phyloP scores from a whole-genome alignment of 345 rosid species.

The Viola odorata region DNA sequence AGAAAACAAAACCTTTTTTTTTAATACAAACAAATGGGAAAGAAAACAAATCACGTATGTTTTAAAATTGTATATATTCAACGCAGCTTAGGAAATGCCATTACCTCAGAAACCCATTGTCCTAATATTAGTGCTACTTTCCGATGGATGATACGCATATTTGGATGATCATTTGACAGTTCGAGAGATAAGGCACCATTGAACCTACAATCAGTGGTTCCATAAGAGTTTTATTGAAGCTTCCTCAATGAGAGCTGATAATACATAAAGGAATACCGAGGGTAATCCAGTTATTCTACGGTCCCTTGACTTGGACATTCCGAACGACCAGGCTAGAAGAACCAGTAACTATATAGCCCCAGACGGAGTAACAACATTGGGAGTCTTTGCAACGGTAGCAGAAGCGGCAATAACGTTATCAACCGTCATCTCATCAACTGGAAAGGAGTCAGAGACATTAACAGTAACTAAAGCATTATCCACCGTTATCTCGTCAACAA shows the following conservation, averaged over 20 bases:
- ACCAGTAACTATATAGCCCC: too few relatives aligned
- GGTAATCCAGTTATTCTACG: too few relatives aligned
- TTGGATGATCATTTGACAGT: conserved; percentile 84
- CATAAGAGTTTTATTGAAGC: background rate
- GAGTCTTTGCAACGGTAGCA: too few relatives aligned
- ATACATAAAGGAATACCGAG: too few relatives aligned
- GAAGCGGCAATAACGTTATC: too few relatives aligned
- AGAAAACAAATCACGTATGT: background rate
- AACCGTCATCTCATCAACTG: too few relatives aligned
- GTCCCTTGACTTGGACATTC: too few relatives aligned
- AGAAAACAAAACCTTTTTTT: background rate
- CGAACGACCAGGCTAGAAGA: too few relatives aligned
- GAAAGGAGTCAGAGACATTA: too few relatives aligned
- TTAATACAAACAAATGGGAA: background rate
- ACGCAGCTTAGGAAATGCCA: conserved; percentile 8
- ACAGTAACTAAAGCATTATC: too few relatives aligned
- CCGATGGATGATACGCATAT: conserved; percentile 85
- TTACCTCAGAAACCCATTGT: conserved; percentile 99
- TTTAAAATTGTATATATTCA: background rate
- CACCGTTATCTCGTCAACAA: too few relatives aligned
- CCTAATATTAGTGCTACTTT: conserved; percentile 93
- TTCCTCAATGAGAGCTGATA: background rate
- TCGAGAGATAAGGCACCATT: conserved; percentile 85
- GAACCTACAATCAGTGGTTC: conserved; percentile 54
- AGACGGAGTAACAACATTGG: too few relatives aligned